Evolutionary conservation across 192 early-diverging fungal genomes (phyloP).

Genomic region (Coemansia sp.): DNA sequence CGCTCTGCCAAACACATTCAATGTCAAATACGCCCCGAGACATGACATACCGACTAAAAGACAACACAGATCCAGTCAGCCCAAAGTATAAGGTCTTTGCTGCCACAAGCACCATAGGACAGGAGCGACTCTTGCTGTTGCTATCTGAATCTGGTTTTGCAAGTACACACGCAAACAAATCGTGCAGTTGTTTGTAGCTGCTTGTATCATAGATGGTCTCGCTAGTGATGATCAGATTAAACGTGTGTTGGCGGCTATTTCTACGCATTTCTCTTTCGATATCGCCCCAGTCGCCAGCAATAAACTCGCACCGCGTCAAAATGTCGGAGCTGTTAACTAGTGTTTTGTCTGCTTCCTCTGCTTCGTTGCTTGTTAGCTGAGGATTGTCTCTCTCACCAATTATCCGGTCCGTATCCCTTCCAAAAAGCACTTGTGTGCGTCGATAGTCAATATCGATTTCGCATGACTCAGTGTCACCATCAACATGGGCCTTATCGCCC

Average conservation of each 20-base stretch:
- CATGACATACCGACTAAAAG: constrained; percentile 68
- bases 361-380: constrained; percentile 45
- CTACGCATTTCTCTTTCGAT: constrained; percentile 50
- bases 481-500: constrained; percentile 61
- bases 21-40: constrained; percentile 56
- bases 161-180: constrained; percentile 53
- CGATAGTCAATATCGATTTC: constrained; percentile 49
- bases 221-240: constrained; percentile 72
- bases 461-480: constrained; percentile 38
- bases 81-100: constrained; percentile 97
- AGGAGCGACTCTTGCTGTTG: neutral
- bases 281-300: constrained; percentile 68
- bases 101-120: constrained; percentile 63
- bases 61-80: constrained; percentile 78
- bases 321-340: constrained; percentile 20
- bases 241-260: constrained; percentile 56
- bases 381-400: constrained; percentile 40
- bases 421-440: constrained; percentile 44
- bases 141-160: constrained; percentile 28
- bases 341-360: constrained; percentile 25
- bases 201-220: constrained; percentile 76
- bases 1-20: constrained; percentile 62
- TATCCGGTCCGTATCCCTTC: constrained; percentile 25
- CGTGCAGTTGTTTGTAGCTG: constrained; percentile 62
- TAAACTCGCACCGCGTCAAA: constrained; percentile 55